Evolutionary conservation across 345 rosid genomes (phyloP), one percentile per base, ranked within the genome.

Genomic region (Carallia brachiata): DNA sequence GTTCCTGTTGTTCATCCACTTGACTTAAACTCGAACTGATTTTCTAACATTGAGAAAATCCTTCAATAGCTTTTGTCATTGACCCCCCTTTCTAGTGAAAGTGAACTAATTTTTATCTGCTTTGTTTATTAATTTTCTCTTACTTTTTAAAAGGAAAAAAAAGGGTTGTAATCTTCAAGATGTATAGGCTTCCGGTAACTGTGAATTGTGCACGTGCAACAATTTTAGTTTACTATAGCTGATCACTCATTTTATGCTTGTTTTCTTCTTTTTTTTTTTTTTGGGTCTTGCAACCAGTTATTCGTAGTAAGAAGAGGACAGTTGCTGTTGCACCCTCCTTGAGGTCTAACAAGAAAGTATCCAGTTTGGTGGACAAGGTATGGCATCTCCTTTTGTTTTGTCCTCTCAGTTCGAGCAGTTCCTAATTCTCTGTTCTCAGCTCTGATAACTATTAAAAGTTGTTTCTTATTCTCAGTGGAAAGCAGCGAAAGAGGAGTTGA

Each of bases 361-460:
- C 98, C 16, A 87, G 87, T 79, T 78, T 95, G 88, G 99, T 95
- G 76, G 97, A 92, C 82, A 92, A 92, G 99, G 99, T 89, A 84
- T 39, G 55, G 34, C 67, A n/a, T 61, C 60, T 57, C 10, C 53
- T 61, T 55, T 7, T 36, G 23, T 55, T 60, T 8, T 12, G 56
- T 61, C 54, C 69, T 56, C 70, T 69, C 62, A 10, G 27, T 44
- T 31, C 47, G 58, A 55, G 73, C 31, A 30, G 6, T 64, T 68
- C 27, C 37, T 5, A 32, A 4, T 32, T 40, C 17, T 8, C 12
- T 66, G 27, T 34, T 18, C 6, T 31, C 10, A 40, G 39, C 16
- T 3, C 5, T 61, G 44, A 61, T n/a, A 47, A 61, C 17, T 37
- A 15, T 6, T 36, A 5, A 44, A 57, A 32, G 54, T 48, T 63